Base-by-base conservation (phyloP, 345 rosid species). In the Gossypioides kirkii region DNA sequence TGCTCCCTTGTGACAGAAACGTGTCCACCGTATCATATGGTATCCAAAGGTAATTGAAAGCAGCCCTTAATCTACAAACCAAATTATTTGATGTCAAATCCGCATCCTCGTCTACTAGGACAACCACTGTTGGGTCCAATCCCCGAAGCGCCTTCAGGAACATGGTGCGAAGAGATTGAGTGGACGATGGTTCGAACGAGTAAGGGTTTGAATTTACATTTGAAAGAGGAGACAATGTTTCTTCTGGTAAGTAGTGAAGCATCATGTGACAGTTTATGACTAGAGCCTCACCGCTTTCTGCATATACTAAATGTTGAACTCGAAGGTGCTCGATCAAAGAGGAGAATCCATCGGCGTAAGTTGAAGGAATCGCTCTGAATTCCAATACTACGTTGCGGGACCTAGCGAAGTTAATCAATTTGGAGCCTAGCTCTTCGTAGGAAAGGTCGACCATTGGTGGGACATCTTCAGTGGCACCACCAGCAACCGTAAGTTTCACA, bases 261-360 rank as follows among this genome's bases (percentile, higher is more conserved):
- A 84, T 79, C 98, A 91, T 91, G 67, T 91, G 96, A 53, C 96
- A 94, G 63, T 94, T 94, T 26, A 94, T 76, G 1, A 94, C 88
- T 1, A 94, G 80, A n/a, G 98, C 96, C 73, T 88, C 98, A 0
- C 79, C 68, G 11, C 54, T 74, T 58, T 80, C 86, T 13, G 82
- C 28, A 64, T 82, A 82, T 2, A 85, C 79, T n/a, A 84, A 77
- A 66, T 87, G 87, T 69, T 89, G 90, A 63, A 81, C 32, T 18
- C 88, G 76, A 53, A 91, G 81, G 16, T 90, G 91, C 42, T 94
- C 89, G 69, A 88, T 76, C 49, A 94, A 75, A 18, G 91, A 83
- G 4, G 89, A 72, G 80, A 90, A 90, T 16, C 94, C 98, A 61
- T 94, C 88, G 0, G 85, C 55, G 60, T 85, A 83, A 65, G 87